Evolutionary conservation across 129 eudicot species (phyloP), one percentile per base, ranked within the genome.

Genomic region (Flaveria ramosissima): DNA sequence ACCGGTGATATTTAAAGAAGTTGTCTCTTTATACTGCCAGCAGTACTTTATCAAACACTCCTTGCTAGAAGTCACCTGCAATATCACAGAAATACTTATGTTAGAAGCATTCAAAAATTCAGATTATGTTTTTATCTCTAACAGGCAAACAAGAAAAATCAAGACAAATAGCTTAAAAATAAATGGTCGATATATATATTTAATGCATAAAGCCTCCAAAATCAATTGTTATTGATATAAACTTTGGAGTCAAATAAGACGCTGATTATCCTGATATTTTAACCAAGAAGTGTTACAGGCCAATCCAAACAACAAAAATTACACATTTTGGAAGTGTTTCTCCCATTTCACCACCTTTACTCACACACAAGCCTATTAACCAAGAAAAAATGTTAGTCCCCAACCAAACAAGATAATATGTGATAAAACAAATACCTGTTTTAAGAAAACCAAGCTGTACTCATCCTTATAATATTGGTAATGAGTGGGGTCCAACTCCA

Each of bases 381-480:
- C 27, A 7, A 26, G 66, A 46, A 30, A 46, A 30, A 52, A 43
- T 50, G 56, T 51, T 39, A 56, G 23, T 57, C 52, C 39, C 45
- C 30, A 3, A 9, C 66, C 36, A 79, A 41, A 72, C 16, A 79
- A 36, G 32, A 66, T 24, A 36, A 53, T 67, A 45, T 6, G 67
- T 47, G 62, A 57, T 41, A 81, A 71, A 20, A 60, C 67, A 71
- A 6, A 47, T 78, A 94, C 99, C 99, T 89, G 86, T 64, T 85
- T 88, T 43, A 89, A 57, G 30, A 89, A 82, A 36, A 85, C 92
- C 66, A 85, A 81, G 80, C 99, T 94, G 88, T 84, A 76, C 67
- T 94, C 86, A 76, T 94, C 96, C 79, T 87, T 84, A 72, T 94
- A 94, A 74, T 85, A 91, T 75, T 89, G 88, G 76, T 78, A 77